Percentiles rank a stretch among this genome's conserved stretches.
These are phyloP conservation scores for Mortierella sp. DNA, from an alignment of 371 early-diverging fungal genomes.

Conservation along the genomic window DNA sequence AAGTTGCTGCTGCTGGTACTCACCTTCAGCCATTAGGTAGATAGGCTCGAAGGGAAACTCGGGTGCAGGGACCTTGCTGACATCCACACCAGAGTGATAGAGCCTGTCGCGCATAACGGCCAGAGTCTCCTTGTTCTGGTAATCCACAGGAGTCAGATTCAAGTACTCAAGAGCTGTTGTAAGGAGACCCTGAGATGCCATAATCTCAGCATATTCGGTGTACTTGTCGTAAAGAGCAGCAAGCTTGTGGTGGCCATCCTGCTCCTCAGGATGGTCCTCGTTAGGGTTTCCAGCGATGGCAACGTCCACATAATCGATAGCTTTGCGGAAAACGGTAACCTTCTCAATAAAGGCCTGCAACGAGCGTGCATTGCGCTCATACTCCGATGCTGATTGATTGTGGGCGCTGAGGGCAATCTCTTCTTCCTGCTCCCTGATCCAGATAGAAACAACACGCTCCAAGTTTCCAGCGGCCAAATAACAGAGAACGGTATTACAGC, in stretches of 20 bases:
- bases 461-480: conserved; percentile 92
- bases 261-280: conserved; percentile 47
- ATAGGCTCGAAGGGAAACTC: conserved; percentile 75
- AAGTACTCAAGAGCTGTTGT: conserved; percentile 82
- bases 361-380: conserved; percentile 63
- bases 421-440: conserved; percentile 75
- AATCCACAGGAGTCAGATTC: conserved; percentile 76
- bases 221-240: conserved; percentile 87
- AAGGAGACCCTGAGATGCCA: conserved; percentile 83
- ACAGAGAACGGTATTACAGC: conserved; percentile 86
- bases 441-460: conserved; percentile 86
- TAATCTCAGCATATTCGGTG: conserved; percentile 86
- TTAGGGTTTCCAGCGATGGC: conserved; percentile 62
- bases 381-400: conserved; percentile 51
- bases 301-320: conserved; percentile 84
- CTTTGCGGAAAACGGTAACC: conserved; percentile 91
- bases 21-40: conserved; percentile 59
- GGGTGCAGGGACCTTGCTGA: conserved; percentile 65
- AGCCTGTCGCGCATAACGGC: conserved; percentile 84
- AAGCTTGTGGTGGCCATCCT: conserved; percentile 60
- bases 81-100: conserved; percentile 71
- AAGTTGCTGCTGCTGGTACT: conserved; percentile 52
- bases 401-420: conserved; percentile 40
- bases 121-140: conserved; percentile 70
- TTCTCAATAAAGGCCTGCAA: conserved; percentile 91